Conservation (phyloP, 1,139 yeast genomes). For the Taphrina sp. region DNA sequence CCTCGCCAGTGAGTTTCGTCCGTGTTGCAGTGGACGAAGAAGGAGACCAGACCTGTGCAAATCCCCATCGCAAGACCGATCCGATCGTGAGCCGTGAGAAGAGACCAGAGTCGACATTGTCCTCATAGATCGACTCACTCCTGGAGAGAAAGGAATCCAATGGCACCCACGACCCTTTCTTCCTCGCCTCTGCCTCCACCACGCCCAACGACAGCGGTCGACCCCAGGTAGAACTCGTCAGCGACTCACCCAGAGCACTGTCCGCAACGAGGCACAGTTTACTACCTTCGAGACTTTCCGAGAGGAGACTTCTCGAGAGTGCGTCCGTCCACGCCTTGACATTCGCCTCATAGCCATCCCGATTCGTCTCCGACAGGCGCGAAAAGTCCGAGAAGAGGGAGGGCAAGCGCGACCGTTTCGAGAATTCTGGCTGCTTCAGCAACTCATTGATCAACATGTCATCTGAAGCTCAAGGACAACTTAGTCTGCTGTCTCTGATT, state of each 20-base stretch:
- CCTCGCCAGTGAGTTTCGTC: slow-evolving; percentile 2
- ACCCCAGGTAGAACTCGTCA: slow-evolving; percentile 15
- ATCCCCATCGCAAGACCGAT: slow-evolving; percentile 14
- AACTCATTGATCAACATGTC: too few species aligned
- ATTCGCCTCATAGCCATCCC: slow-evolving; percentile 71
- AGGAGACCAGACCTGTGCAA: slow-evolving; percentile 2
- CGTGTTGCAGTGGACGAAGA: background rate
- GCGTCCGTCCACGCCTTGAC: slow-evolving; percentile 59
- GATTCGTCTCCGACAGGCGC: slow-evolving; percentile 54
- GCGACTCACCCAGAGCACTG: background rate
- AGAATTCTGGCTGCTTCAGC: slow-evolving; percentile 9
- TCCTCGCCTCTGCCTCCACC: slow-evolving; percentile 11
- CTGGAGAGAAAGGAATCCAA: background rate
- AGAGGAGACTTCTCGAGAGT: slow-evolving; percentile 40
- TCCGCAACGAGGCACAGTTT: slow-evolving; percentile 2
- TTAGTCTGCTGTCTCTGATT: too few species aligned
- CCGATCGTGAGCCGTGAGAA: slow-evolving; percentile 4
- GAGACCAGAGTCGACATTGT: background rate
- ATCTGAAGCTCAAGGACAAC: too few species aligned
- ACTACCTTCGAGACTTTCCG: too few species aligned
- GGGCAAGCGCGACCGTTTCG: slow-evolving; percentile 48
- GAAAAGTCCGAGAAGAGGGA: slow-evolving; percentile 65
- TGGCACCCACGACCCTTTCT: slow-evolving; percentile 15
- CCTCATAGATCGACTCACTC: slow-evolving; percentile 11
- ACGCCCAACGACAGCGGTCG: slow-evolving; percentile 17